Conservation (phyloP, 805 yeast genomes). For the Myxozyma neotropica region DNA sequence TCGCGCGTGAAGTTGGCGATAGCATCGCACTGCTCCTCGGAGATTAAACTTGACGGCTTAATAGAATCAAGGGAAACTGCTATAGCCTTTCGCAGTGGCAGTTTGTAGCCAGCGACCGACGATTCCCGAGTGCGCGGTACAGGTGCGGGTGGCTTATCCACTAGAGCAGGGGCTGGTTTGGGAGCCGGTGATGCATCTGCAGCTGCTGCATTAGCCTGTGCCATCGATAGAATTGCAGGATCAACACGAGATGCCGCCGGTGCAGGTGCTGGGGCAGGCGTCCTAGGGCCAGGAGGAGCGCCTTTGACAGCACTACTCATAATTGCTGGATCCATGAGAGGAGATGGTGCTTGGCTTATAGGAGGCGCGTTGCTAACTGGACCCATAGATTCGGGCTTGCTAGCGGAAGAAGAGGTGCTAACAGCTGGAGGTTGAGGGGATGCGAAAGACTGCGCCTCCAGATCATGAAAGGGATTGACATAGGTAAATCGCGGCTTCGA, state of each 20-base stretch:
- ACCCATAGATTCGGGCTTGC: neutral
- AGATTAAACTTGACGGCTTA: slow-evolving; percentile 9
- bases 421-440: neutral
- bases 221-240: neutral
- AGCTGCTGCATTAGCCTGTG: neutral
- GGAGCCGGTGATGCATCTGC: neutral
- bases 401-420: neutral
- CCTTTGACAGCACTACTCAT: slow-evolving; percentile 6
- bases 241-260: neutral
- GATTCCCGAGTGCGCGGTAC: neutral
- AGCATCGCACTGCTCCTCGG: slow-evolving; percentile 21
- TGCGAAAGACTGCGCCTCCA: slow-evolving; percentile 15
- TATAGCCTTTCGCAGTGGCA: slow-evolving; percentile 7
- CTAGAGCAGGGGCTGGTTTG: neutral
- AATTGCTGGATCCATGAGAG: slow-evolving; percentile 10
- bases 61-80: slow-evolving; percentile 17
- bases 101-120: slow-evolving; percentile 3
- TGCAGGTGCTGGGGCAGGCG: neutral
- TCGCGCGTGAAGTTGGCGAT: slow-evolving; percentile 29
- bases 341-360: neutral
- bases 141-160: neutral
- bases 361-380: neutral
- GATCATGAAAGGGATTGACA: slow-evolving; percentile 24
- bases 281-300: neutral
- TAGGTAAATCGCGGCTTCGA: slow-evolving; percentile 25